These are phyloP conservation scores for Talaromyces sp. DNA, from an alignment of 2,329 filamentous ascomycete genomes.

Conservation along the genomic window DNA sequence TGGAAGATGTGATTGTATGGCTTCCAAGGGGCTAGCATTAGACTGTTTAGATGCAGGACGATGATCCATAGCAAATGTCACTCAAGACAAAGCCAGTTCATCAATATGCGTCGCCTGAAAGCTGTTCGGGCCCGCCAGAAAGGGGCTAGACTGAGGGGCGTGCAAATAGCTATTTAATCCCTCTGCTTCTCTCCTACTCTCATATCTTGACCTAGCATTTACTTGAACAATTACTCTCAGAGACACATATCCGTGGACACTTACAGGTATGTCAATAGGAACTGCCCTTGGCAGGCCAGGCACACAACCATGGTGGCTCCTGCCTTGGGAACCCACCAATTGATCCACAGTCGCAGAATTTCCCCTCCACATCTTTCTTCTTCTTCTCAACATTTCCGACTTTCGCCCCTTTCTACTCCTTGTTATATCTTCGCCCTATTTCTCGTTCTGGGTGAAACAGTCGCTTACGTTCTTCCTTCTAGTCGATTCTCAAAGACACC, in stretches of 20 bases:
- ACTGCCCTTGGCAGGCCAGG: background rate
- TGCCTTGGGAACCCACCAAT: background rate
- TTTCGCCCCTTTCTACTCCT: background rate
- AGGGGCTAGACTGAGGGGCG: background rate
- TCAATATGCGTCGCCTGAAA: background rate
- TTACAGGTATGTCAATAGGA: background rate
- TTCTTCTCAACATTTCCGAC: background rate
- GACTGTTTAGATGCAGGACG: background rate
- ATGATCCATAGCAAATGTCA: background rate
- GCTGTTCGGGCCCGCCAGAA: background rate
- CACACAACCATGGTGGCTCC: background rate
- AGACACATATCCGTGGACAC: too few species aligned
- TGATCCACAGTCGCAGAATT: background rate
- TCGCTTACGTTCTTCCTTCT: background rate
- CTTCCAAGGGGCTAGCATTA: background rate
- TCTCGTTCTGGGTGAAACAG: background rate
- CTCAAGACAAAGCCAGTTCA: background rate
- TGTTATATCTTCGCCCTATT: background rate
- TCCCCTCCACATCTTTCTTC: background rate
- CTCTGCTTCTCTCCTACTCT: background rate
- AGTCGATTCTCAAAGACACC: background rate
- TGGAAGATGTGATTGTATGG: background rate
- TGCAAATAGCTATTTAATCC: conserved; percentile 1
- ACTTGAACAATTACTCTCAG: too few species aligned
- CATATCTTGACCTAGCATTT: too few species aligned